Evolutionary conservation across 1,284 basidiomycete species (phyloP).

Genomic region (Farysia itapuensis): DNA sequence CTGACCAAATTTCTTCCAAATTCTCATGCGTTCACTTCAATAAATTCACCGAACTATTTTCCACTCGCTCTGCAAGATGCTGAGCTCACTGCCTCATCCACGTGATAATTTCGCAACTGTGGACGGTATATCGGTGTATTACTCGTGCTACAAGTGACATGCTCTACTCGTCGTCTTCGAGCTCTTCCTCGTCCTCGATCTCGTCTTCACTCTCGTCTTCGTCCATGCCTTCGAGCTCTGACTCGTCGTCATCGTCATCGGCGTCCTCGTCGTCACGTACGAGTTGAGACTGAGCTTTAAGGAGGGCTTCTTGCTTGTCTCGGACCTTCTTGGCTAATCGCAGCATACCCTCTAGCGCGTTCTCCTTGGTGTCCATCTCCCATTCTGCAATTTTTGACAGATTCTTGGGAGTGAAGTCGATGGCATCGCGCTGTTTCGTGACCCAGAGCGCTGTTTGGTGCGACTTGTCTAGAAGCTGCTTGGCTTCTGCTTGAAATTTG

Average conservation of each 20-base stretch:
- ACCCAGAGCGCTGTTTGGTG: slow-evolving; percentile 48
- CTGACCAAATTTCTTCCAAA: too few species aligned
- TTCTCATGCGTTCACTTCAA: too few species aligned
- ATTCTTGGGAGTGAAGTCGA: slow-evolving; percentile 56
- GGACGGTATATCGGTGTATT: too few species aligned
- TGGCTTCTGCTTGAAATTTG: slow-evolving; percentile 41
- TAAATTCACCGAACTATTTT: too few species aligned
- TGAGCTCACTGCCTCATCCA: too few species aligned
- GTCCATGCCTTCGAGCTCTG: slow-evolving; percentile 10
- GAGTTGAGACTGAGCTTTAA: slow-evolving; percentile 43
- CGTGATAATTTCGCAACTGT: too few species aligned
- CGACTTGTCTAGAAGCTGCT: slow-evolving; percentile 51
- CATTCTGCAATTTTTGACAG: slow-evolving; percentile 36
- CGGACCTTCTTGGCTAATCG: slow-evolving; percentile 55
- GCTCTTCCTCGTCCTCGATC: slow-evolving; percentile 25
- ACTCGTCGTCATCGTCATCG: slow-evolving; percentile 22
- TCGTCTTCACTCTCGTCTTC: slow-evolving; percentile 10
- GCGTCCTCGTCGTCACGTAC: slow-evolving; percentile 34
- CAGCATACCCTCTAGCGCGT: slow-evolving; percentile 50
- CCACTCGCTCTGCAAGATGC: too few species aligned
- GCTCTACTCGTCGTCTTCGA: slow-evolving; percentile 12
- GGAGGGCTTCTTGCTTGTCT: slow-evolving; percentile 49
- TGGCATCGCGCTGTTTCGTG: slow-evolving; percentile 34
- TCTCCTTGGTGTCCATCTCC: slow-evolving; percentile 35
- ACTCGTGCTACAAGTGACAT: too few species aligned